Conservation (phyloP, 345 rosid genomes). For the Euphorbia peplus region DNA sequence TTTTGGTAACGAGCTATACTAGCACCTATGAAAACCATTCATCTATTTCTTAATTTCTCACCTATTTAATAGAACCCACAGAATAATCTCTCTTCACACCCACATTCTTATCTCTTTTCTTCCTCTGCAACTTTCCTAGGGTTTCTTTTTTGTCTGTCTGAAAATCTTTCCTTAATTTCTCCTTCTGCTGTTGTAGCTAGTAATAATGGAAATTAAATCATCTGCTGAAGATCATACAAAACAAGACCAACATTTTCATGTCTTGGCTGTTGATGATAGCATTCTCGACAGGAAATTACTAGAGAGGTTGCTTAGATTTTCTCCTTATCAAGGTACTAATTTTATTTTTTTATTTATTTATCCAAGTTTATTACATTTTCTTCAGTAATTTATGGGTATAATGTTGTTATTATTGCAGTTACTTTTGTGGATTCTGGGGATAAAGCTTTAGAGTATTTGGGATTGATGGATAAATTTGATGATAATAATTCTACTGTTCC, state of each 20-base stretch:
- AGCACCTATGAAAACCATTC: too few species aligned
- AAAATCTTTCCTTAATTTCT: too few species aligned
- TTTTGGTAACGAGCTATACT: too few species aligned
- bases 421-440: slow-evolving; percentile 55
- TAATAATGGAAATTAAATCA: slow-evolving; percentile 40
- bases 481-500: slow-evolving; percentile 17
- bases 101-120: slow-evolving; percentile 6
- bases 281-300: slow-evolving; percentile 49
- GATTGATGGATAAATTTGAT: slow-evolving; percentile 36
- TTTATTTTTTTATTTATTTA: background rate
- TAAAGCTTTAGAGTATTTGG: slow-evolving; percentile 55
- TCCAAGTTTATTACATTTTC: background rate
- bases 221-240: slow-evolving; percentile 6
- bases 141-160: background rate
- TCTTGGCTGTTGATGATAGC: slow-evolving; percentile 63
- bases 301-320: slow-evolving; percentile 45
- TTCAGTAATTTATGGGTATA: background rate
- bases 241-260: slow-evolving; percentile 40
- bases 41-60: slow-evolving; percentile 2
- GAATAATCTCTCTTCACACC: slow-evolving; percentile 1
- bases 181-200: too few species aligned
- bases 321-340: slow-evolving; percentile 42
- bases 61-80: slow-evolving; percentile 28
- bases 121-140: background rate
- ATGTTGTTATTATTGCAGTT: slow-evolving; percentile 31